Percentiles rank a stretch among this genome's conserved stretches.
Evolutionary conservation across 179 eudicot genomes (phyloP).

Genomic region (Spinacia oleracea): DNA sequence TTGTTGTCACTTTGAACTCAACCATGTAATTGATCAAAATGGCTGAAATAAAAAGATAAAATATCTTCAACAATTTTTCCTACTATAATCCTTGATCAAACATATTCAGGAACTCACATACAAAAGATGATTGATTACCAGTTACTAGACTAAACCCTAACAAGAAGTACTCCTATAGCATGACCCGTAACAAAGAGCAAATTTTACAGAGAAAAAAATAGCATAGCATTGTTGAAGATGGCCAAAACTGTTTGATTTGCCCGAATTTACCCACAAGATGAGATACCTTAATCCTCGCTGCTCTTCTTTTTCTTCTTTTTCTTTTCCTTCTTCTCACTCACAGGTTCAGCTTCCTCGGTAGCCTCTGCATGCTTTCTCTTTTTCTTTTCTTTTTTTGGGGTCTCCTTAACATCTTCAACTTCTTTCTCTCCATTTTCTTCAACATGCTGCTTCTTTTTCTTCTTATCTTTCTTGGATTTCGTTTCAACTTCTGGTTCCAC

Average conservation of each 20-base stretch:
- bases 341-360: conserved; percentile 43
- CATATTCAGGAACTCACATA: background rate
- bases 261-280: background rate
- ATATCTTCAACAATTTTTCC: background rate
- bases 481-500: conserved; percentile 36
- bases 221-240: background rate
- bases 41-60: background rate
- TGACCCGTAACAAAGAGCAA: conserved; percentile 8
- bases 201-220: conserved; percentile 17
- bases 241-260: conserved; percentile 32
- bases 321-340: conserved; percentile 54
- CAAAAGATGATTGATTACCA: background rate
- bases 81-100: background rate
- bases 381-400: conserved; percentile 49
- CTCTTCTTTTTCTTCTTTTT: conserved; percentile 74
- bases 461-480: conserved; percentile 45
- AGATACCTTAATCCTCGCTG: conserved; percentile 38
- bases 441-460: conserved; percentile 69
- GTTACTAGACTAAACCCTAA: conserved; percentile 1
- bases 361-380: conserved; percentile 46
- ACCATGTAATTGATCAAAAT: background rate
- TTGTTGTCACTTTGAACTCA: background rate
- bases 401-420: conserved; percentile 31
- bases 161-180: background rate
- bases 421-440: conserved; percentile 36